A percentile compares a stretch with the other conserved stretches of the same genome.
These are phyloP conservation scores for Oryza meyeriana DNA, from an alignment of 176 grass and related monocot species.

Conservation along the genomic window DNA sequence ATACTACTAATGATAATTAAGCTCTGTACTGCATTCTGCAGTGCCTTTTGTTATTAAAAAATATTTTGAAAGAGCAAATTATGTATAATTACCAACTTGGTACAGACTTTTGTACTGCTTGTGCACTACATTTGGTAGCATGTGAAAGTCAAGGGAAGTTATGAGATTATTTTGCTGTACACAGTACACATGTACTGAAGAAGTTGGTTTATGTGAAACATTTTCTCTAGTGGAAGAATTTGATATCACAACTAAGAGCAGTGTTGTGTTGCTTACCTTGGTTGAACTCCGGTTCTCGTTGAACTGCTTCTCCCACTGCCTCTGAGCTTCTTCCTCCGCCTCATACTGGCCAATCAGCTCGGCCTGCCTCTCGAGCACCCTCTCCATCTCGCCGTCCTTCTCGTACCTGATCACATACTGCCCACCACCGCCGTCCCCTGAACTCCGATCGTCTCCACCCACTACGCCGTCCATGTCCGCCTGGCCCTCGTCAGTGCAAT, in stretches of 20 bases:
- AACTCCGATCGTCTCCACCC: slow-evolving; percentile 37
- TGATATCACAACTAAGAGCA: background rate
- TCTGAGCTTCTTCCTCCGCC: slow-evolving; percentile 77
- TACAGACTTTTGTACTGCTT: background rate
- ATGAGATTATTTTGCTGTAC: background rate
- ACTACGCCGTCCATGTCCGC: slow-evolving; percentile 38
- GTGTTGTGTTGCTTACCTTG: slow-evolving; percentile 29
- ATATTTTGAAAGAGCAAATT: background rate
- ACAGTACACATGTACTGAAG: background rate
- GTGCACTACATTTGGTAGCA: background rate
- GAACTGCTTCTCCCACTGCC: slow-evolving; percentile 82
- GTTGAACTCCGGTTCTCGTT: slow-evolving; percentile 38
- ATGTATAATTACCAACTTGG: background rate
- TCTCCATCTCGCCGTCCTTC: slow-evolving; percentile 69
- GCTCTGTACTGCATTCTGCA: background rate
- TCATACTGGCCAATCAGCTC: slow-evolving; percentile 75
- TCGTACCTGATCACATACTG: slow-evolving; percentile 42
- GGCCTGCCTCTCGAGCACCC: slow-evolving; percentile 80
- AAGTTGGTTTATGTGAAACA: background rate
- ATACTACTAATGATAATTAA: background rate
- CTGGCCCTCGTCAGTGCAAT: slow-evolving; percentile 19
- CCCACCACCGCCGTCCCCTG: slow-evolving; percentile 1
- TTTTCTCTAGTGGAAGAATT: background rate
- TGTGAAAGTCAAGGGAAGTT: background rate
- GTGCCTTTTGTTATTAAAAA: background rate